Base-by-base conservation (phyloP, 768 basidiomycete species). In the Phylloporus rhodoxanthus region DNA sequence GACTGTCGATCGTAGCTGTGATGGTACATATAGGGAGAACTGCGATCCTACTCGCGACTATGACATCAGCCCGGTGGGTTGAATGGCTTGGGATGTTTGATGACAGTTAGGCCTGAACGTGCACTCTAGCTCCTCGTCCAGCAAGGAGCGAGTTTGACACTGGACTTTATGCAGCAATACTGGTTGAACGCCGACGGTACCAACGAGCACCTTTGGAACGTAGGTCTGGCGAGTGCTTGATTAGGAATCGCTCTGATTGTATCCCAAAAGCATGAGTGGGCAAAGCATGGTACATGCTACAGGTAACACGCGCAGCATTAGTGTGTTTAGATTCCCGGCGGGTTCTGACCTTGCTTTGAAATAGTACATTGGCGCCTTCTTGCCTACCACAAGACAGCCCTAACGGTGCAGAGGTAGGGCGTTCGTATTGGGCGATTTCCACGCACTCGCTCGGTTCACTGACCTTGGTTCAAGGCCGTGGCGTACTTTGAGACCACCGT, bases 201-300 rank as follows among this genome's bases (percentile, higher is more conserved):
- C 21, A 79, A 82, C 57, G 82, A 87, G 55, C 64, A 75, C 19
- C 80, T 87, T 58, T 88, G 86, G 86, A 81, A 82, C 73, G 83
- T 84, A 53, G 30, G 76, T 50, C 19, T 15, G 15, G 32, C n/a
- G 26, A 2, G 9, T 30, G 8, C 13, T 11, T 13, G 8, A 28
- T 20, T 32, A 19, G 34, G 43, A 9, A 21, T 8, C 28, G 33
- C 17, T 13, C 43, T 61, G 19, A 53, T 47, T 29, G 5, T 20
- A 34, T 38, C 28, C 20, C 25, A 15, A 5, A 48, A 82, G 79
- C 84, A 87, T 54, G 85, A 87, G 61, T 87, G 85, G 85, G 53
- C 68, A 8, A 80, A 74, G 3, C 85, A 87, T 54, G 85, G 85
- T 19, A 87, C 75, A 30, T 76, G 72, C 55, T 71, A 61, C 43